Conservation (phyloP, 805 yeast genomes). For the Grigorovia humatica region DNA sequence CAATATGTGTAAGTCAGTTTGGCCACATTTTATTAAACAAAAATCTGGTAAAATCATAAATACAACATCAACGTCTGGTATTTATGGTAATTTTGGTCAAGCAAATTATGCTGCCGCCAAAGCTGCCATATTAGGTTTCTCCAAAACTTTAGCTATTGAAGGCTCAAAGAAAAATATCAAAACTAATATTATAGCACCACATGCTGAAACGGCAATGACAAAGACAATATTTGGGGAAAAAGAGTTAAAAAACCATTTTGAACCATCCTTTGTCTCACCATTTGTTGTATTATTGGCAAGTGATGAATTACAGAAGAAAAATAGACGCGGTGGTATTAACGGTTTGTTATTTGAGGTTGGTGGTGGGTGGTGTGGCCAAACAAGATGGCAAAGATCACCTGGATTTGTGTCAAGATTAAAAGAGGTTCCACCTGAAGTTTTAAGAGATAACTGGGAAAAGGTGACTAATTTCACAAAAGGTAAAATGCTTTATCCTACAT, state of each 20-base stretch:
- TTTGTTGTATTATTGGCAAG: conserved; percentile 70
- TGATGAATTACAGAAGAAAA: conserved; percentile 43
- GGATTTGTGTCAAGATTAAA: conserved; percentile 56
- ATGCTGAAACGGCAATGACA: conserved; percentile 97
- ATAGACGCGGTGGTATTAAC: conserved; percentile 36
- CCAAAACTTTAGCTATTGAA: conserved; percentile 81
- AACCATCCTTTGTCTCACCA: conserved; percentile 87
- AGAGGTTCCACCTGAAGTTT: conserved; percentile 50
- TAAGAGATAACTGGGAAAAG: conserved; percentile 55
- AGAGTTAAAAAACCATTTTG: conserved; percentile 65
- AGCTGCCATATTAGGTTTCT: conserved; percentile 75
- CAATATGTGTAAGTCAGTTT: conserved; percentile 75
- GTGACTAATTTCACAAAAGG: conserved; percentile 54
- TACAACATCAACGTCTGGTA: conserved; percentile 92
- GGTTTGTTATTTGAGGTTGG: conserved; percentile 90
- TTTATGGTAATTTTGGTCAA: conserved; percentile 96
- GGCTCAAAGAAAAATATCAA: conserved; percentile 70
- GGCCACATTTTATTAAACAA: conserved; percentile 81
- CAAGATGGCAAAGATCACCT: conserved; percentile 89
- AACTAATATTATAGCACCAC: conserved; percentile 86
- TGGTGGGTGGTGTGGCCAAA: conserved; percentile 92
- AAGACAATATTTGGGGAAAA: conserved; percentile 69
- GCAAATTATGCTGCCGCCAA: conserved; percentile 93
- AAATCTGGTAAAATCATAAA: conserved; percentile 69
- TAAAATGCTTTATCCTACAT: conserved; percentile 37